phyloP scores from a whole-genome alignment of 495 filamentous ascomycete species.

The Xylaria sp. region DNA sequence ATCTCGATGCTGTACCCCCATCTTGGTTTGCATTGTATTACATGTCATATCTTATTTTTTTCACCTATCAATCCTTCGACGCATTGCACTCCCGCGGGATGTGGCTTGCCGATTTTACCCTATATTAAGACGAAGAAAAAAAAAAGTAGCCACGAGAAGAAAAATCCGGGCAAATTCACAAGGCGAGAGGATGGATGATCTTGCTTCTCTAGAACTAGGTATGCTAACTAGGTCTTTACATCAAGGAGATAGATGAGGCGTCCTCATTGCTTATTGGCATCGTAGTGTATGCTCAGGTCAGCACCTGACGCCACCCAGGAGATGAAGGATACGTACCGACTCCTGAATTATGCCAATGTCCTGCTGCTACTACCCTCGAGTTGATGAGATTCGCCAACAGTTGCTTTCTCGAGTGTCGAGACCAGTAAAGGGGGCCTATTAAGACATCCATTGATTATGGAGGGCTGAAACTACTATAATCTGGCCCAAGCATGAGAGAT shows the following conservation, averaged over 20 bases:
- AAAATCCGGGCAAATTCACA: not conserved
- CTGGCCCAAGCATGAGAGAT: not conserved
- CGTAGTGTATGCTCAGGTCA: not conserved
- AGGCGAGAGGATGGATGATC: slow-evolving; percentile 3
- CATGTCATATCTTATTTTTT: not conserved
- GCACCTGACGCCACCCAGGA: slow-evolving; percentile 11
- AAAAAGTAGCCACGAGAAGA: not conserved
- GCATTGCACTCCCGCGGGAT: not conserved
- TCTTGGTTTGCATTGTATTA: not conserved
- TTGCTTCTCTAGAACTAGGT: not conserved
- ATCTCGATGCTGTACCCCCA: not conserved
- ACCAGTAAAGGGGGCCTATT: not conserved
- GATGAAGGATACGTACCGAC: not conserved
- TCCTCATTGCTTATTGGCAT: not conserved
- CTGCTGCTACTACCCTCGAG: not conserved
- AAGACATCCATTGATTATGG: not conserved
- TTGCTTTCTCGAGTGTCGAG: not conserved
- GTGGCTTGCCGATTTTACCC: not conserved
- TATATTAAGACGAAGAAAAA: not conserved
- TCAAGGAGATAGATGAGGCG: not conserved
- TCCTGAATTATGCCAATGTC: not conserved
- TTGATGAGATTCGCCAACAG: not conserved
- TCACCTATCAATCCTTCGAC: not conserved
- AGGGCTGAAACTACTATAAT: not conserved
- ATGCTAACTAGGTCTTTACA: not conserved